Evolutionary conservation across 768 basidiomycete genomes (phyloP).

Genomic region (Lentinus tigrinus): DNA sequence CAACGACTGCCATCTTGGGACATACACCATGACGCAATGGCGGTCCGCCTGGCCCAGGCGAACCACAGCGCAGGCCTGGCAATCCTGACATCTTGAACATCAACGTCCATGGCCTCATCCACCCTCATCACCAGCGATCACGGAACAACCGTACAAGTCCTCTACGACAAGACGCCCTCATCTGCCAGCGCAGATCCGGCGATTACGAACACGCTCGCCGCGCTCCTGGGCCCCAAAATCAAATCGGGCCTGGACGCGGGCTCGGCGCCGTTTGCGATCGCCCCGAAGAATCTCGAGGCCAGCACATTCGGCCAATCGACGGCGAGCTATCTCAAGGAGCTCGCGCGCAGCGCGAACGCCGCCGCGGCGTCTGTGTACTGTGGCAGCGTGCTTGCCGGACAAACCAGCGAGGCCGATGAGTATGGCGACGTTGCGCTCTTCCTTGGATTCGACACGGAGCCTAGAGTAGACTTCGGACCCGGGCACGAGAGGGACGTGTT

Average conservation of each 20-base stretch:
- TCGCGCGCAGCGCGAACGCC: slow-evolving; percentile 39
- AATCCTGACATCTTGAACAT: no score
- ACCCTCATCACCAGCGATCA: not conserved
- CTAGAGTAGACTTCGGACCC: slow-evolving; percentile 26
- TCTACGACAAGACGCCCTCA: not conserved
- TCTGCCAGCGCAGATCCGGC: not conserved
- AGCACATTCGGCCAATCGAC: not conserved
- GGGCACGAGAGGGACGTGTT: not conserved
- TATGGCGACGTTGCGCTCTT: slow-evolving; percentile 52
- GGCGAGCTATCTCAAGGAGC: slow-evolving; percentile 12
- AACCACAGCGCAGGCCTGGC: no score
- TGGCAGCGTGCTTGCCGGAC: slow-evolving; percentile 55
- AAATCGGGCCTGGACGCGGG: not conserved
- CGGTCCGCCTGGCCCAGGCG: no score
- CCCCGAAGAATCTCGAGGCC: not conserved
- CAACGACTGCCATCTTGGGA: no score
- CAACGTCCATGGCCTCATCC: no score
- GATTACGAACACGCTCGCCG: not conserved
- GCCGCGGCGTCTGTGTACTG: slow-evolving; percentile 41
- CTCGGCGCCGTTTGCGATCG: not conserved
- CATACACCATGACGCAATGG: no score
- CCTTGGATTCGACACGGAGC: slow-evolving; percentile 40
- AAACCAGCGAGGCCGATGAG: slow-evolving; percentile 56
- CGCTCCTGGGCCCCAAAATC: not conserved
- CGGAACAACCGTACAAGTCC: not conserved